Conservation (phyloP, 768 basidiomycete species). For the Amanita pseudoporphyria region DNA sequence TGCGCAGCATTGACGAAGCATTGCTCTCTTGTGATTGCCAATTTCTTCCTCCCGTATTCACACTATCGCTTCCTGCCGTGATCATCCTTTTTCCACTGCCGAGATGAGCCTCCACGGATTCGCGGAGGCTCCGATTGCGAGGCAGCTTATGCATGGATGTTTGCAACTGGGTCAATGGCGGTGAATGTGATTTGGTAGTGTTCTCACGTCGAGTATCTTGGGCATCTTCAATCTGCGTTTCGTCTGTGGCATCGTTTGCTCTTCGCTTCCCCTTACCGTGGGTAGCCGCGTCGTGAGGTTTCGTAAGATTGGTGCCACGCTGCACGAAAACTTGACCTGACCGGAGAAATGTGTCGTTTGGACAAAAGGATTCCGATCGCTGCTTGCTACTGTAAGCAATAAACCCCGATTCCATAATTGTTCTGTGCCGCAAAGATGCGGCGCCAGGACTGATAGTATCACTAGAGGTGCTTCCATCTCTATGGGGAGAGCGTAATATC, state of each 20-base stretch:
- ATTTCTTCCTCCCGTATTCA: not conserved
- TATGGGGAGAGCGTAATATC: too few relatives aligned
- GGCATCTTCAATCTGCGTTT: not conserved
- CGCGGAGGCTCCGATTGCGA: constrained; percentile 32
- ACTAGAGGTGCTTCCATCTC: not conserved
- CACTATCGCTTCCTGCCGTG: not conserved
- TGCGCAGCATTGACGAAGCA: not conserved
- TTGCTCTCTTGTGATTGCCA: not conserved
- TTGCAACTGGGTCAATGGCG: constrained; percentile 5
- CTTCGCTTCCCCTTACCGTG: constrained; percentile 3
- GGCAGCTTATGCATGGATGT: constrained; percentile 13
- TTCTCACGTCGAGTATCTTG: not conserved
- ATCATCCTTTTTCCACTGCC: constrained; percentile 6
- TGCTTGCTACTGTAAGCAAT: not conserved
- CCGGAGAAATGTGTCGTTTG: not conserved
- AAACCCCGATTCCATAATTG: not conserved
- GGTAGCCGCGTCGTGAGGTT: not conserved
- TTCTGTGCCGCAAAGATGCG: not conserved
- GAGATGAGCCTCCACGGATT: constrained; percentile 42
- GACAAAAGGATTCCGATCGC: not conserved
- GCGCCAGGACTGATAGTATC: not conserved
- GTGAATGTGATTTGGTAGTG: not conserved
- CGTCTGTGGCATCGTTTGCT: not conserved
- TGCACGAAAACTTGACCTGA: not conserved
- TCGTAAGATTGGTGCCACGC: not conserved